Evolutionary conservation across 78 protist genomes (phyloP).

Genomic region (Reticulomyxa filosa): DNA sequence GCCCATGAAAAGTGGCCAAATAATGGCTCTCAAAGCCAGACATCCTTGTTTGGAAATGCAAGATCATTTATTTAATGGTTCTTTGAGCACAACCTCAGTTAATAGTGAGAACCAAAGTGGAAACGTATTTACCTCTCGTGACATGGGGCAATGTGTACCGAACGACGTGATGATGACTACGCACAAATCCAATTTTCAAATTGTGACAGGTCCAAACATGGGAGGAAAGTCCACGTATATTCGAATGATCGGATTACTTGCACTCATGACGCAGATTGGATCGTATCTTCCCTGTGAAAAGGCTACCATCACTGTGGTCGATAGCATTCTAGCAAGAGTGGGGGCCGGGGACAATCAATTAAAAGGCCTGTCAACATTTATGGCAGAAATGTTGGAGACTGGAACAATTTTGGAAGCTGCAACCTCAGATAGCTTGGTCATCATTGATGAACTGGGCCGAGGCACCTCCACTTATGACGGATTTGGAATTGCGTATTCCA

Average conservation of each 20-base stretch:
- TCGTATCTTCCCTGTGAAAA: slow-evolving; percentile 27
- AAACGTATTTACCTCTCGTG: no score
- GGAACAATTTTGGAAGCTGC: slow-evolving; percentile 7
- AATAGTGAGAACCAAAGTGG: no score
- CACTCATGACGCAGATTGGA: slow-evolving; percentile 34
- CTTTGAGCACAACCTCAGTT: no score
- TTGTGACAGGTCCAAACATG: slow-evolving; percentile 8
- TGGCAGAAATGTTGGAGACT: slow-evolving; percentile 31
- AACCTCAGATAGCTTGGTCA: slow-evolving; percentile 6
- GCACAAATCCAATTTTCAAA: no score
- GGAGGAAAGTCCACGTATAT: slow-evolving; percentile 26
- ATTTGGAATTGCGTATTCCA: not conserved
- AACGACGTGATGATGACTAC: no score
- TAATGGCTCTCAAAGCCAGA: no score
- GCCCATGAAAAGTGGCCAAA: no score
- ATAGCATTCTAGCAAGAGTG: slow-evolving; percentile 20
- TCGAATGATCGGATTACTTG: slow-evolving; percentile 10
- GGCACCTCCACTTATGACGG: slow-evolving; percentile 40
- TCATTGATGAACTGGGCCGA: slow-evolving; percentile 20
- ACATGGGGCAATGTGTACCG: no score
- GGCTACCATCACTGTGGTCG: slow-evolving; percentile 15
- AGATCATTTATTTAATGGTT: no score
- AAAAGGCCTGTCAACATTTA: slow-evolving; percentile 24
- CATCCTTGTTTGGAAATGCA: no score
- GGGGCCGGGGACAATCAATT: slow-evolving; percentile 19